phyloP scores from a whole-genome alignment of 371 early-diverging fungal species.

The Synchytrium microbalum region DNA sequence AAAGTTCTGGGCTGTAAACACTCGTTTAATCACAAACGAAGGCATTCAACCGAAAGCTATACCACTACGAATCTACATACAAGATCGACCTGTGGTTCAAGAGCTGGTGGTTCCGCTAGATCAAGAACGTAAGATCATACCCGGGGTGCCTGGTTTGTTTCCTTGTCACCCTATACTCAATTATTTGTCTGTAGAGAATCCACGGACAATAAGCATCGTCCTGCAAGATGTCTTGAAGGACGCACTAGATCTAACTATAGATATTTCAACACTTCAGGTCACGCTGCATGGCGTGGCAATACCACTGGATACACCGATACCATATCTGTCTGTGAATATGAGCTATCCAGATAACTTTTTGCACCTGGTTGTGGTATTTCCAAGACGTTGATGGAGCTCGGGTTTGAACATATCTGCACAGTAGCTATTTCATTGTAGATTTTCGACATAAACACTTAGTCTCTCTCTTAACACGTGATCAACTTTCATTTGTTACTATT shows the following conservation, averaged over 20 bases:
- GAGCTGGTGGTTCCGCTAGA: constrained; percentile 43
- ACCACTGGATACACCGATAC: constrained; percentile 50
- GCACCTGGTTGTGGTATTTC: constrained; percentile 47
- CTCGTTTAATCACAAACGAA: constrained; percentile 41
- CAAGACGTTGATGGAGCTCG: no score
- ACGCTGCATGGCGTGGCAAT: constrained; percentile 51
- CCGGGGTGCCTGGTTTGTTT: constrained; percentile 11
- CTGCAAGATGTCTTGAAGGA: constrained; percentile 1
- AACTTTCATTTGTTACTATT: constrained; percentile 3
- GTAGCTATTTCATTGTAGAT: no score
- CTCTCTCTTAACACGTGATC: constrained; percentile 2
- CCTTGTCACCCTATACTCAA: neutral
- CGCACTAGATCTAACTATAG: neutral
- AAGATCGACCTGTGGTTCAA: constrained; percentile 53
- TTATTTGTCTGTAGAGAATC: neutral
- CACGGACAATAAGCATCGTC: neutral
- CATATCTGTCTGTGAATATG: constrained; percentile 57
- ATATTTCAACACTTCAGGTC: constrained; percentile 9
- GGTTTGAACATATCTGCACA: no score
- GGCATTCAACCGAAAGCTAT: constrained; percentile 35
- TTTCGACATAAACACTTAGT: no score
- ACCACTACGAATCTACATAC: constrained; percentile 53
- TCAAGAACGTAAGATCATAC: constrained; percentile 24
- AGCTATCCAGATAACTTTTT: constrained; percentile 66
- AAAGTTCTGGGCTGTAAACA: constrained; percentile 57